Percentiles rank a stretch among this genome's conserved stretches.
phyloP scores from a whole-genome alignment of 345 rosid species.

The Cardamine occulta region DNA sequence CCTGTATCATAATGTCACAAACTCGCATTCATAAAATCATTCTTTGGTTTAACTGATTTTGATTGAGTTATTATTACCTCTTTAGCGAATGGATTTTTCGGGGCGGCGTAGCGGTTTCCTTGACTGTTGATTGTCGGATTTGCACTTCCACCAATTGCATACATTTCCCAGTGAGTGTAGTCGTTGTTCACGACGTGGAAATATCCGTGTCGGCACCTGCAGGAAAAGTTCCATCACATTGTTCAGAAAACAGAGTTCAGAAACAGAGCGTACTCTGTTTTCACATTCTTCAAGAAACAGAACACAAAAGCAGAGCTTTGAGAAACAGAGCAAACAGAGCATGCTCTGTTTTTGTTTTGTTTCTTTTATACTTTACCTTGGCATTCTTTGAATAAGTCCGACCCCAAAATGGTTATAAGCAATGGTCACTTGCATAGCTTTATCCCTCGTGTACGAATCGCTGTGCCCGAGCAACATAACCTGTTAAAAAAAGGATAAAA shows the following conservation, averaged over 20 bases:
- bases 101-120: slow-evolving; percentile 91
- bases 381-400: slow-evolving; percentile 98
- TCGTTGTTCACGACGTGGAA: slow-evolving; percentile 98
- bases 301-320: slow-evolving; percentile 14
- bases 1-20: slow-evolving; percentile 47
- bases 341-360: slow-evolving; percentile 2
- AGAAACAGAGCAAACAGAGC: slow-evolving; percentile 34
- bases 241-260: slow-evolving; percentile 3
- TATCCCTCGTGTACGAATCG: slow-evolving; percentile 82
- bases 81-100: slow-evolving; percentile 72
- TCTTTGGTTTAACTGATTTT: neutral
- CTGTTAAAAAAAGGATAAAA: slow-evolving; percentile 37
- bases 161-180: slow-evolving; percentile 99
- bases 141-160: slow-evolving; percentile 97
- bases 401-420: slow-evolving; percentile 96
- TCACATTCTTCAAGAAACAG: neutral
- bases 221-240: neutral
- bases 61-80: slow-evolving; percentile 57
- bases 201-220: slow-evolving; percentile 91
- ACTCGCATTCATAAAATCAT: neutral
- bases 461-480: slow-evolving; percentile 94
- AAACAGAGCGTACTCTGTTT: slow-evolving; percentile 1
- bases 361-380: slow-evolving; percentile 56
- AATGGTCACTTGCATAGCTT: slow-evolving; percentile 92
- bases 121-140: slow-evolving; percentile 93